Base-by-base conservation (phyloP, 768 basidiomycete genomes). In the Tylopilus vinaceipallidus region DNA sequence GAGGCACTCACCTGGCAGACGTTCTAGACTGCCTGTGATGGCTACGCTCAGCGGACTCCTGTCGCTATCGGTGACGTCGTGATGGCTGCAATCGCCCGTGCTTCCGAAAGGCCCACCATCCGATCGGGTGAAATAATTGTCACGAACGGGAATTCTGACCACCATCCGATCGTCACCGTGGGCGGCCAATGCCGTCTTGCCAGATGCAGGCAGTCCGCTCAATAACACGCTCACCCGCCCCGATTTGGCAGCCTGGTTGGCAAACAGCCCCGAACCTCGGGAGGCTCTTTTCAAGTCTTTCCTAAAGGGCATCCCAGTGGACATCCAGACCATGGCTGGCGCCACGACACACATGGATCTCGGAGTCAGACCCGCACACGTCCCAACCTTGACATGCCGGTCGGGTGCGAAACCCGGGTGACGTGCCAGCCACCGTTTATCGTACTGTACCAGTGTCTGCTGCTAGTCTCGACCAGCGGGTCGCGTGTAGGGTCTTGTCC, bases 371-470 rank as follows among this genome's bases (percentile, higher is more conserved):
- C 93, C 97, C 2, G 97, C 97, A 75, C 95, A 86, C 6, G 95
- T 97, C 14, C 97, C 97, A 52, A 98, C 88, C 73, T 98, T 98
- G 60, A 98, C 93, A 65, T 99, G 97, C 34, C 97, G 77, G 61
- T 90, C 94, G 74, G 98, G 95, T 20, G 97, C 95, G 62, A 95
- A 99, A 82, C 88, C 91, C 1, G 95, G 73, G 98, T 98, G 73
- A 99, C 98, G 63, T 99, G 97, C 40, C 98, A 72, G 3, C 92
- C 94, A 69, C 93, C 95, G 98, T 58, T 90, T 91, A 69, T 97
- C 98, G 75, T 95, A 98, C 90, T 95, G 56, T 5, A 22, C 10
- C 2, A 10, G 20, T n/a, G 11, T 61, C 26, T 56, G 48, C n/a
- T 10, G 33, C 50, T 11, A 49, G 24, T 32, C 8, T 36, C 12